Conservation (phyloP, 495 filamentous ascomycete species). For the Penicillium cataractarum region DNA sequence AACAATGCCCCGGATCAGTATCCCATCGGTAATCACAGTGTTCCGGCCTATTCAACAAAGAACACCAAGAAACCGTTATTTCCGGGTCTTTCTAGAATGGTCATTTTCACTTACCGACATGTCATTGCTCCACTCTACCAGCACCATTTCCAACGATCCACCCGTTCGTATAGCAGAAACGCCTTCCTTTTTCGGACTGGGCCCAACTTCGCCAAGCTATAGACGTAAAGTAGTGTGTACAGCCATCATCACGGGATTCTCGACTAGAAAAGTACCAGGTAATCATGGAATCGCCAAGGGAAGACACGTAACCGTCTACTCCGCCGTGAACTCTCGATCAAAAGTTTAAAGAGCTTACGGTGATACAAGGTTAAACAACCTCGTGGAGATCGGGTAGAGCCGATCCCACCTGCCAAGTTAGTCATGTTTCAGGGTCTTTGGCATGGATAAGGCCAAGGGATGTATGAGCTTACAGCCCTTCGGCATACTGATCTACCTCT, state of each 20-base stretch:
- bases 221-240: not conserved
- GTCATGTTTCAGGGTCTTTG: too few relatives aligned
- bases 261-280: not conserved
- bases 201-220: not conserved
- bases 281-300: not conserved
- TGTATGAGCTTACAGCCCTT: too few relatives aligned
- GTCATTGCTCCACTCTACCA: not conserved
- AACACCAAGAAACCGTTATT: too few relatives aligned
- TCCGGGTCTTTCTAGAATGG: too few relatives aligned
- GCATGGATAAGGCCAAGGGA: too few relatives aligned
- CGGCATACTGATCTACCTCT: too few relatives aligned
- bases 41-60: too few relatives aligned
- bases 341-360: not conserved
- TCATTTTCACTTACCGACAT: too few relatives aligned
- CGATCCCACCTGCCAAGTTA: not conserved
- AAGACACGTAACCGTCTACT: not conserved
- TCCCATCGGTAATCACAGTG: too few relatives aligned
- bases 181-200: not conserved
- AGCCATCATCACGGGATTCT: not conserved
- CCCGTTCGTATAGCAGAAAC: not conserved
- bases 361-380: not conserved
- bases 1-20: too few relatives aligned
- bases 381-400: not conserved
- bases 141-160: too few relatives aligned
- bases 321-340: not conserved